Conservation (phyloP, 352 stramenopile species). For the Phytophthora sojae region DNA sequence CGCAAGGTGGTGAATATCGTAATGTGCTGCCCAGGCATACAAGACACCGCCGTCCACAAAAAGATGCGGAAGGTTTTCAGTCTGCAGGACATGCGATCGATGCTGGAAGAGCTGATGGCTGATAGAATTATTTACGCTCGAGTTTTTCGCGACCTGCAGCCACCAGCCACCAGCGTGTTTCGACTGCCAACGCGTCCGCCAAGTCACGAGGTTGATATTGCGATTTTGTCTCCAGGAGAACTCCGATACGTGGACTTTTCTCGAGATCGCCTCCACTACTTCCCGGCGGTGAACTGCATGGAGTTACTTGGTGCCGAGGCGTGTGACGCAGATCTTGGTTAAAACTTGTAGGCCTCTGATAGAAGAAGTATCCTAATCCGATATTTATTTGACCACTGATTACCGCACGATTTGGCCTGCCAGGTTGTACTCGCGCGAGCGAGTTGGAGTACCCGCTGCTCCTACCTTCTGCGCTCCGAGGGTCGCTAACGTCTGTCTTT, state of each 20-base stretch:
- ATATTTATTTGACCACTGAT: constrained; percentile 43
- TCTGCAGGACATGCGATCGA: constrained; percentile 70
- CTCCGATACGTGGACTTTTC: constrained; percentile 58
- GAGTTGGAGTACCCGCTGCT: constrained; percentile 11
- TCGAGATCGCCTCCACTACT: constrained; percentile 72
- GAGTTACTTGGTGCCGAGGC: constrained; percentile 67
- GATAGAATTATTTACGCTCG: constrained; percentile 73
- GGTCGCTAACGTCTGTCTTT: constrained; percentile 70
- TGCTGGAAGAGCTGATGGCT: constrained; percentile 72
- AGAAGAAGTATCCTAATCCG: constrained; percentile 25
- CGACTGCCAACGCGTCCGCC: constrained; percentile 16
- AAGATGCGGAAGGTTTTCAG: constrained; percentile 81
- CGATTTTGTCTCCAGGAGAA: constrained; percentile 46
- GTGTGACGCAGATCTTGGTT: constrained; percentile 63
- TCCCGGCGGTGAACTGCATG: constrained; percentile 81
- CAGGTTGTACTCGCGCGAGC: constrained; percentile 27
- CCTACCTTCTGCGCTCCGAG: constrained; percentile 42
- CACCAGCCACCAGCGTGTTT: constrained; percentile 42
- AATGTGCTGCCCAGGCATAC: constrained; percentile 76
- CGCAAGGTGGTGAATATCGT: constrained; percentile 85
- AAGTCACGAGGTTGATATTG: constrained; percentile 15
- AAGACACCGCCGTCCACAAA: constrained; percentile 58
- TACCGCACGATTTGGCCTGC: constrained; percentile 32
- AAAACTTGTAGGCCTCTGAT: neutral
- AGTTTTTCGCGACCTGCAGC: constrained; percentile 31